Conservation (phyloP, 768 basidiomycete genomes). For the Gymnopilus junonius region DNA sequence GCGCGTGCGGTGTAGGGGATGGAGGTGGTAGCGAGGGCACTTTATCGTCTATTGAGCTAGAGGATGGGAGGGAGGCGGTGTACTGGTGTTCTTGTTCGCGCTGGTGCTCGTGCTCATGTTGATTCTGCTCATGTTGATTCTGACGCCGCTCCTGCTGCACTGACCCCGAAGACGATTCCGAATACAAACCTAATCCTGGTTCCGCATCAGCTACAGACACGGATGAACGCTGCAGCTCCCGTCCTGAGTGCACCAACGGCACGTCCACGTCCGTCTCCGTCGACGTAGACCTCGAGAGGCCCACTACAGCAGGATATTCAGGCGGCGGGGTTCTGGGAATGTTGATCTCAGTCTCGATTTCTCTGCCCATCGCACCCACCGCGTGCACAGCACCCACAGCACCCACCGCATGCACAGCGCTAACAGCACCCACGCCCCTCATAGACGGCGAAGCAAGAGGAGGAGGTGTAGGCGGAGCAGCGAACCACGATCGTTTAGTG, state of each 20-base stretch:
- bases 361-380: too few species aligned
- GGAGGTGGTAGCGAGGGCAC: slow-evolving; percentile 19
- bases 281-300: not conserved
- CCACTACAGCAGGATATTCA: slow-evolving; percentile 5
- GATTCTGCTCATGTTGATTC: not conserved
- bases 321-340: slow-evolving; percentile 9
- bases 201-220: too few species aligned
- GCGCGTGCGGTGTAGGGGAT: slow-evolving; percentile 4
- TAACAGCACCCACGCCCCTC: too few species aligned
- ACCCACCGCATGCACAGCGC: too few species aligned
- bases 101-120: not conserved
- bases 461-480: slow-evolving; percentile 5
- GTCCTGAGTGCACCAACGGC: too few species aligned
- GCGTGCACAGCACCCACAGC: too few species aligned
- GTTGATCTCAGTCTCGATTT: too few species aligned
- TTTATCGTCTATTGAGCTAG: slow-evolving; percentile 18
- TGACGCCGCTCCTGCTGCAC: too few species aligned
- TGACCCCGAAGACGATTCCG: too few species aligned
- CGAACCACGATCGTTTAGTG: slow-evolving; percentile 5
- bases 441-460: not conserved
- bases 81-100: not conserved
- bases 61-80: not conserved
- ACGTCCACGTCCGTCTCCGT: not conserved
- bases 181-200: too few species aligned
- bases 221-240: too few species aligned